phyloP scores from a whole-genome alignment of 306 rosid species.

The Dicorynia guianensis region DNA sequence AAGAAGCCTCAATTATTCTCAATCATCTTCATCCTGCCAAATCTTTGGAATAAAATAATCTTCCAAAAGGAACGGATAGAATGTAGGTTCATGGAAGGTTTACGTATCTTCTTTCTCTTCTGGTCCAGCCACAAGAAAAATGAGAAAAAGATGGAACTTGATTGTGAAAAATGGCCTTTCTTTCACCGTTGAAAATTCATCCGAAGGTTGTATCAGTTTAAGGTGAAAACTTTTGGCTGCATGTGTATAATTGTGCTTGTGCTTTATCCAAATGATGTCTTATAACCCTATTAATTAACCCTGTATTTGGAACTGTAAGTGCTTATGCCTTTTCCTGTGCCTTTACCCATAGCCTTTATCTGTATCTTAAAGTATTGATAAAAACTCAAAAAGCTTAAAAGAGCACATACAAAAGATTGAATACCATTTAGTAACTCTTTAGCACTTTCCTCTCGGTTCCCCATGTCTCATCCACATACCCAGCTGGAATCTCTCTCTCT shows the following conservation, averaged over 20 bases:
- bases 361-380: conserved; percentile 31
- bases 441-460: conserved; percentile 35
- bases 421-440: conserved; percentile 29
- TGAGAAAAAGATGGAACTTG: neutral
- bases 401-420: conserved; percentile 28
- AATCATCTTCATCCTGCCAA: conserved; percentile 22
- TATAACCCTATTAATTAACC: conserved; percentile 29
- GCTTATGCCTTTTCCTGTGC: conserved; percentile 25
- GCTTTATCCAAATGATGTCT: neutral
- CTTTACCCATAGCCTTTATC: conserved; percentile 31
- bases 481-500: conserved; percentile 33
- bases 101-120: neutral
- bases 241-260: neutral
- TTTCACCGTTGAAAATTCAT: neutral
- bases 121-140: conserved; percentile 42
- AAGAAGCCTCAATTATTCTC: neutral
- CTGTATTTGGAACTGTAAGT: conserved; percentile 25
- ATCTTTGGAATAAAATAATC: conserved; percentile 23
- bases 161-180: neutral
- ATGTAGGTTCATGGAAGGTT: neutral
- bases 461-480: conserved; percentile 17
- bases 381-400: conserved; percentile 37
- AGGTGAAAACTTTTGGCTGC: neutral
- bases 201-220: neutral
- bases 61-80: conserved; percentile 18